Evolutionary conservation across 202 grass and related monocot genomes (phyloP).

Genomic region (Eragrostis tef): DNA sequence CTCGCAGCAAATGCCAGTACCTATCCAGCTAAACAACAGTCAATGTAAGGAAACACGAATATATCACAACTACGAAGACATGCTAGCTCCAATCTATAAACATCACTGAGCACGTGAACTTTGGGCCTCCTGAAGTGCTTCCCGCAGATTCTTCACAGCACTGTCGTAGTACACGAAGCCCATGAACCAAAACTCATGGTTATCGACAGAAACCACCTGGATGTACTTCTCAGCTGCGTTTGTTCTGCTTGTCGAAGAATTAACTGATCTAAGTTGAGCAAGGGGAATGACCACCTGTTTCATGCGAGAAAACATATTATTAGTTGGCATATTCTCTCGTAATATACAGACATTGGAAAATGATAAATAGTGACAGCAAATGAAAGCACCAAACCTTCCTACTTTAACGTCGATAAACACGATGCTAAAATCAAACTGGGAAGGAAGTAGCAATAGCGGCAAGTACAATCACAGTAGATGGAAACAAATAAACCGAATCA

Average conservation of each 20-base stretch:
- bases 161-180: conserved; percentile 92
- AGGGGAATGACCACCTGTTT: conserved; percentile 79
- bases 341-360: neutral
- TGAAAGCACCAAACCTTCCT: neutral
- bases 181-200: conserved; percentile 99
- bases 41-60: conserved; percentile 24
- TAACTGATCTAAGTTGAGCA: conserved; percentile 76
- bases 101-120: conserved; percentile 50
- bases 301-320: conserved; percentile 7
- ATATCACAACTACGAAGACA: conserved; percentile 47
- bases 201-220: conserved; percentile 88
- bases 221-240: conserved; percentile 89
- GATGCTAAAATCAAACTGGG: neutral
- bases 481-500: neutral
- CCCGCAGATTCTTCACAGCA: conserved; percentile 82
- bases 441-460: neutral
- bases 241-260: conserved; percentile 69
- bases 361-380: neutral
- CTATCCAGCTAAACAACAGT: conserved; percentile 50
- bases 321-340: neutral
- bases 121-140: conserved; percentile 62
- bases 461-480: neutral
- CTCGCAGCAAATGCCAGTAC: conserved; percentile 11
- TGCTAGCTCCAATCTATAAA: conserved; percentile 40
- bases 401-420: neutral